Base-by-base conservation (phyloP, 805 yeast genomes). In the Starmerella apicola region DNA sequence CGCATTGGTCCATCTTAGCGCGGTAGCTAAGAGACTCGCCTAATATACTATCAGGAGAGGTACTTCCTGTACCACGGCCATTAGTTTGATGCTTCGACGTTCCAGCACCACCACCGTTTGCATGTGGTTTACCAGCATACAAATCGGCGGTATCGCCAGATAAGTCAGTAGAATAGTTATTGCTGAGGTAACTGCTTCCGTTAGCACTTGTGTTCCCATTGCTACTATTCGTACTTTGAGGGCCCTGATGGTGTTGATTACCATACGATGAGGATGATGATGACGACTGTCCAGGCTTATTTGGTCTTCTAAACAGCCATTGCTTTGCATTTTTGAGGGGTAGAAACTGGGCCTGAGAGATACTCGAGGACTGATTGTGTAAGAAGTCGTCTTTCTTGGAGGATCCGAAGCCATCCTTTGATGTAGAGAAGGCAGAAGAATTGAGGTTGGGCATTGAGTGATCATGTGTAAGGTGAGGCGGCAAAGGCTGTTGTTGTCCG, bases 1-100 rank as follows among this genome's bases (percentile, higher is more conserved):
- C 24, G 2, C 42, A 64, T 13, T 70, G 67, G 54, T 88, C 98
- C 49, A 60, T 66, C 13, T 63, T 61, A 12, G 81, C 69, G 38
- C 94, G 66, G 39, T 69, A 66, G 43, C 76, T 78, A 38, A 88
- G 66, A 1, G 84, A 67, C 8, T 75, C 66, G 26, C 52, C 52
- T 8, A 49, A 34, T 5, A 49, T 30, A 25, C 31, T 30, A 10
- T 32, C 23, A 23, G 21, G 32, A 5, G 30, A 10, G 17, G 30
- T 27, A 8, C 7, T 17, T 6, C 17, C 15, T 6, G 17, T 15
- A 22, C 34, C 8, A 30, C 39, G 18, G 28, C 30, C 23, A 30
- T 20, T 29, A 26, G 29, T 9, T 17, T 25, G 27, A 13, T 13
- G 13, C 27, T 13, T 13, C 16, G 6, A 15, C 32, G 25, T 18